Evolutionary conservation across 139 green algal species (phyloP), one percentile per base, ranked within the genome.

Genomic region (Chara braunii): DNA sequence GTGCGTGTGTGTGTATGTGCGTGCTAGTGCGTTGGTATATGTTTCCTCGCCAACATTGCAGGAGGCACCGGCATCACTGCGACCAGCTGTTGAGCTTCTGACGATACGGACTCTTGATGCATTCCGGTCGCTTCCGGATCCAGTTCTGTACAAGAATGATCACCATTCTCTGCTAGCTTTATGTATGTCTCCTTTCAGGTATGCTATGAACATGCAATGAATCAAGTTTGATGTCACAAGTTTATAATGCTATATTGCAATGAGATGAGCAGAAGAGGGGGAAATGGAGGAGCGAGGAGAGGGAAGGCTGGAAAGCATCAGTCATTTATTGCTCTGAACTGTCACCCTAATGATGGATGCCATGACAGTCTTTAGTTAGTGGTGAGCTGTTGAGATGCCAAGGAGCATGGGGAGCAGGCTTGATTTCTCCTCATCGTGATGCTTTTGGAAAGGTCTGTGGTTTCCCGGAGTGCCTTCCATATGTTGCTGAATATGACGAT

Each of bases 111-210:
- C 45, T 18, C 40, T 77, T 26, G 24, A 60, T 22, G 45, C 68
- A 14, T 77, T 54, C 32, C 52, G 23, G 24, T 36, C 60, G 14
- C 26, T 77, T 12, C 50, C 60, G 26, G 40, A 67, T 26, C 18
- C 40, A 8, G 32, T 6, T 8, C 61, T 77, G 23, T 77, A 77
- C 60, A 30, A 35, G 18, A 32, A 12, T 12, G 29, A 66, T 22
- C 68, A 77, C 32, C 24, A 32, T 26, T 26, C 45, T 12, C 61
- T 77, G 9, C 30, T 77, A 28, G 51, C 22, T 14, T 44, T 77
- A 23, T 77, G 68, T 44, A 58, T 14, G 22, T 34, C 32, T 9
- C 68, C 68, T 26, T 72, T 77, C 60, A 32, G 58, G 67, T 56
- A 14, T 30, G 8, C 11, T 24, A 28, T 28, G 40, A 48, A 18